Base-by-base conservation (phyloP, 371 early-diverging fungal species). In the Mucor plumbeus region DNA sequence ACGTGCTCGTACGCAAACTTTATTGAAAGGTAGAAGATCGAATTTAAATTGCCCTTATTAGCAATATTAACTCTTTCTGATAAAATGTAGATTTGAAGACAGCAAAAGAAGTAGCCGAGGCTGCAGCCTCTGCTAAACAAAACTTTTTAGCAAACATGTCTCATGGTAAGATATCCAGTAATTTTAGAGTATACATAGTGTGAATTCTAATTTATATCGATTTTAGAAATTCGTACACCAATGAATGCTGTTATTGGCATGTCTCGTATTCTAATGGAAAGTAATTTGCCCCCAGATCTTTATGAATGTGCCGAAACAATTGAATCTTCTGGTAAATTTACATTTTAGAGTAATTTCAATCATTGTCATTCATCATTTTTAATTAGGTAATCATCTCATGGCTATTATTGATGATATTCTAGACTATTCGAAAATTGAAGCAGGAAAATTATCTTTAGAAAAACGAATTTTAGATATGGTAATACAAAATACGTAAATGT, bases 71-170 rank as follows among this genome's bases (percentile, higher is more conserved):
- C 15, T 54, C 13, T 34, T 60, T 61, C 6, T 67, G 55, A 40
- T 64, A 19, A 9, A 26, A 26, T 26, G 26, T 57, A 61, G 85
- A 85, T 62, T 72, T 85, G 35, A 80, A 82, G 59, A 65, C 71
- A 53, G 83, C 85, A 17, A 85, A 85, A 53, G 85, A 85, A 55
- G 78, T 76, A 4, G 85, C 85, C 6, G 85, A 83, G 41, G 82
- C 80, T 17, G 85, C 84, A 2, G 85, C 85, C 39, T 72, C 77
- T 21, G 76, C 85, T 9, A 85, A 85, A 55, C 82, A 82, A 21
- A 81, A 74, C 64, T 85, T 87, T 65, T 70, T 87, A 65, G 87
- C 87, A 60, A 87, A 85, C 59, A 87, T 87, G 83, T 87, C 87
- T 7, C 87, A 87, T 61, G 87, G 54, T 54, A 26, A 54, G 33